Base-by-base conservation (phyloP, 495 filamentous ascomycete genomes). In the Penicillium tannophilum region DNA sequence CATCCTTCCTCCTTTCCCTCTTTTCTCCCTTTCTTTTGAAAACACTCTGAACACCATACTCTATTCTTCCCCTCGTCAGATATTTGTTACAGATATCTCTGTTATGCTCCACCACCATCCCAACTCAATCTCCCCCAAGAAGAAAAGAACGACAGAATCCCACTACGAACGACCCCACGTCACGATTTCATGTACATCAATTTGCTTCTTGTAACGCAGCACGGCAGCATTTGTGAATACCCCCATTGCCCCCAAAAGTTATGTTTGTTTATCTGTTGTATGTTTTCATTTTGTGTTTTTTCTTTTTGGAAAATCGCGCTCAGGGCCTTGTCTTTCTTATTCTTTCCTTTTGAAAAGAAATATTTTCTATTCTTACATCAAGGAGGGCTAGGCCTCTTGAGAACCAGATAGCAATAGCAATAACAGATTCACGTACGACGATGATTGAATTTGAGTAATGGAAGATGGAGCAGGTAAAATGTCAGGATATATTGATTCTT, bases 151-250 rank as follows among this genome's bases (percentile, higher is more conserved):
- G 39, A 41, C 39, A 41, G 39, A 41, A 17, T 17, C 49, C 8
- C n/a, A 28, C 44, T 42, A 46, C 23, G 4, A 41, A 45, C 49
- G 31, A 33, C 46, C 58, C 35, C 44, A 54, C 28, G 59, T 35
- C 49, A 66, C 61, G 65, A 71, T 55, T 69, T 69, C 54, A 73
- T 73, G 70, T 73, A 73, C 58, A 71, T 67, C 66, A 66, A 30
- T 33, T 65, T 67, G 60, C 58, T 59, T 57, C 46, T 69, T 66
- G 56, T 58, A 56, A 57, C 66, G 58, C 53, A 63, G 39, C 51
- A 41, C 54, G 51, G 58, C 63, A 65, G 63, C 69, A 70, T 70
- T 66, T 72, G 70, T 70, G 60, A 72, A 72, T 73, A 73, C 71
- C 69, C 71, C 65, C 52, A 54, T 65, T 55, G 30, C 51, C 60